These are phyloP conservation scores for Blastosporella zonata DNA, from an alignment of 1,284 basidiomycete genomes.

Conservation along the genomic window DNA sequence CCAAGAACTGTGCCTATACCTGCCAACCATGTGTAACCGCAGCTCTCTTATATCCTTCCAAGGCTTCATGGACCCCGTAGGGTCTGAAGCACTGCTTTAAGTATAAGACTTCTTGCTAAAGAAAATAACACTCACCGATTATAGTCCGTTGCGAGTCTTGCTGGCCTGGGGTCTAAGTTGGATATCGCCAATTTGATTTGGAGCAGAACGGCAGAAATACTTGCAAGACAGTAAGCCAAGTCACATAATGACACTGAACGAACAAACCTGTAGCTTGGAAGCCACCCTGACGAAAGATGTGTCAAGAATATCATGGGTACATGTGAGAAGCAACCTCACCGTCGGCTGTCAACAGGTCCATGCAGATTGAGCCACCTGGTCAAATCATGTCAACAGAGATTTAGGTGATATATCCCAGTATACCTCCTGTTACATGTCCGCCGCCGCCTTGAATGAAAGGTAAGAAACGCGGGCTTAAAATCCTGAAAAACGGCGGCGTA, in stretches of 20 bases:
- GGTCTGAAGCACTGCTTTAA: conserved; percentile 31
- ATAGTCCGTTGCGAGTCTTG: conserved; percentile 45
- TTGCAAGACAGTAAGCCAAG: conserved; percentile 23
- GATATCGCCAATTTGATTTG: conserved; percentile 64
- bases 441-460: conserved; percentile 62
- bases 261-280: conserved; percentile 57
- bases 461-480: conserved; percentile 58
- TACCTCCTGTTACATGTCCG: conserved; percentile 60
- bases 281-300: conserved; percentile 43
- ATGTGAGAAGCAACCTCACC: conserved; percentile 32
- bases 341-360: conserved; percentile 63
- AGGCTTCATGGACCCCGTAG: conserved; percentile 50
- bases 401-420: conserved; percentile 11
- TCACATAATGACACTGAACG: not conserved
- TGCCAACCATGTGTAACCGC: conserved; percentile 58
- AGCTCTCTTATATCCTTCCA: conserved; percentile 55
- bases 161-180: conserved; percentile 55
- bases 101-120: not conserved
- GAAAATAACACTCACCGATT: conserved; percentile 25
- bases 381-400: not conserved
- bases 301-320: not conserved
- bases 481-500: conserved; percentile 61
- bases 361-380: conserved; percentile 62
- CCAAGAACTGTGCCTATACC: conserved; percentile 26
- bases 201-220: conserved; percentile 57